These are phyloP conservation scores for Peltaster fructicola DNA, from an alignment of 2,329 filamentous ascomycete species.

Conservation along the genomic window DNA sequence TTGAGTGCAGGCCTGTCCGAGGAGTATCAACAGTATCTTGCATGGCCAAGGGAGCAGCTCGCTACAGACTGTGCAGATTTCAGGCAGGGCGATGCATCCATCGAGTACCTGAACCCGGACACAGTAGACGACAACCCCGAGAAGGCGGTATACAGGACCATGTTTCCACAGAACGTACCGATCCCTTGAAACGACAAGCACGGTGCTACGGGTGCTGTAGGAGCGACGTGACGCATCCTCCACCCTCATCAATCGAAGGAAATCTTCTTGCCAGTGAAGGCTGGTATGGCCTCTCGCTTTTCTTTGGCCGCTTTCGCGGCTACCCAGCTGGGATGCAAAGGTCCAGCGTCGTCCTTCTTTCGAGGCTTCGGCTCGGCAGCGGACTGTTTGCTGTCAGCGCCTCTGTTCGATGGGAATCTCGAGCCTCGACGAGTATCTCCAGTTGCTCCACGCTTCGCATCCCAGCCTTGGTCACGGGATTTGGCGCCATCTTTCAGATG, in stretches of 20 bases:
- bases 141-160: no score
- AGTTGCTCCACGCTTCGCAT: slow-evolving; percentile 37
- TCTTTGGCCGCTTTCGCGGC: slow-evolving; percentile 44
- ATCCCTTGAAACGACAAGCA: no score
- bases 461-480: slow-evolving; percentile 37
- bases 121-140: no score
- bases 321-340: slow-evolving; percentile 48
- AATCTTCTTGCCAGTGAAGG: slow-evolving; percentile 43
- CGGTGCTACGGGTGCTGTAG: no score
- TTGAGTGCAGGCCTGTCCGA: slow-evolving; percentile 2
- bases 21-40: no score
- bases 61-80: slow-evolving; percentile 3
- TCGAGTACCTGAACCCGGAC: no score
- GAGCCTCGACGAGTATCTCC: slow-evolving; percentile 6
- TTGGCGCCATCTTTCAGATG: slow-evolving; percentile 36
- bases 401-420: neutral
- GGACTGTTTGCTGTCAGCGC: no score
- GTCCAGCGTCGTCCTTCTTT: slow-evolving; percentile 30
- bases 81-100: slow-evolving; percentile 2
- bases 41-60: slow-evolving; percentile 3
- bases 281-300: slow-evolving; percentile 24
- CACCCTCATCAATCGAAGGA: slow-evolving; percentile 49
- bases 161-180: no score
- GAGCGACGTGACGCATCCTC: slow-evolving; percentile 3
- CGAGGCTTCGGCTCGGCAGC: slow-evolving; percentile 11